Conservation (phyloP, 140 eudicot species). For the Senecio squalidus region DNA sequence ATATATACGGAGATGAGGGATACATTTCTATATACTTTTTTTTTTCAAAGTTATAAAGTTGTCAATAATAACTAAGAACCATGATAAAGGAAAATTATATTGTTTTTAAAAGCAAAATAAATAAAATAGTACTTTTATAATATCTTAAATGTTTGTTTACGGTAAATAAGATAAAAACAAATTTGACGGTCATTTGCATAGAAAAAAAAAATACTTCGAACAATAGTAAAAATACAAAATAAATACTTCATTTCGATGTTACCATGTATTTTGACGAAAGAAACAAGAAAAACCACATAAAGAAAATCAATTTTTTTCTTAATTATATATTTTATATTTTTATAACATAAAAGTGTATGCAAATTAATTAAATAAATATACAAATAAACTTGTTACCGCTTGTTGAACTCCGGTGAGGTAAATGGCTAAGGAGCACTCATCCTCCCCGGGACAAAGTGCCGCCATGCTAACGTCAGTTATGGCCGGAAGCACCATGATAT, state of each 20-base stretch:
- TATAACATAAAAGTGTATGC: slow-evolving; percentile 9
- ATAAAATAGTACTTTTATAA: neutral
- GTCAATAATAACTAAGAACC: slow-evolving; percentile 10
- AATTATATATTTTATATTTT: neutral
- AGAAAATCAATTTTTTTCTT: neutral
- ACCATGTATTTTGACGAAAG: slow-evolving; percentile 14
- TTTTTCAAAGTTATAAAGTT: neutral
- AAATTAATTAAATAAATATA: neutral
- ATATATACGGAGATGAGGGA: no score
- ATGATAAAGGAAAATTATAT: neutral
- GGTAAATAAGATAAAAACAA: neutral
- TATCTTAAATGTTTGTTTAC: neutral
- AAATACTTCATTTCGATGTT: neutral
- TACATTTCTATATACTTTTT: no score
- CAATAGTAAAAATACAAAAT: slow-evolving; percentile 3
- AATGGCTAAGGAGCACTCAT: slow-evolving; percentile 85
- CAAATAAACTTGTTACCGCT: slow-evolving; percentile 38
- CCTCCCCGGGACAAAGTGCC: slow-evolving; percentile 87
- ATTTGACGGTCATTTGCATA: no score
- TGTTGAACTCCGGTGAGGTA: slow-evolving; percentile 82
- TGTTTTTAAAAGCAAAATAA: neutral
- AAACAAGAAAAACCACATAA: slow-evolving; percentile 17
- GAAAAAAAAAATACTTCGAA: neutral
- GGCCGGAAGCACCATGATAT: slow-evolving; percentile 90
- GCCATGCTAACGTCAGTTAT: slow-evolving; percentile 78